Base-by-base conservation (phyloP, 176 grass and related monocot genomes). In the Hyparrhenia diplandra region DNA sequence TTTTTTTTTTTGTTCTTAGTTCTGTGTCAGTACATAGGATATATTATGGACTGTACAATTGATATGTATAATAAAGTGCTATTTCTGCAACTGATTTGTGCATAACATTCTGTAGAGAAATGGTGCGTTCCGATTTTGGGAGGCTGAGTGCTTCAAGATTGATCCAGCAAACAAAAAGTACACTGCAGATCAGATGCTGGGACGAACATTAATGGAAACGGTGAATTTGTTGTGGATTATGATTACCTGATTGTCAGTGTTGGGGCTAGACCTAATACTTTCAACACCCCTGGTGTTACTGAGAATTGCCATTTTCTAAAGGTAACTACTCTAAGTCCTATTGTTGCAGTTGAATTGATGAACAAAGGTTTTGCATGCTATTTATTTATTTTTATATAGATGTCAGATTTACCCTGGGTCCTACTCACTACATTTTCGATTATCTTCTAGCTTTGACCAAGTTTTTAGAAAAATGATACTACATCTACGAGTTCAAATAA, bases 251-350 rank as follows among this genome's bases (percentile, higher is more conserved):
- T 98, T 68, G 76, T 98, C 71, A 55, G 88, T 71, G 90, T 98
- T 76, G 95, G 95, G 81, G 95, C 95, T 51, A 87, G 85, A 68
- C 73, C 89, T 66, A 95, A 91, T 86, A 98, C 95, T 75, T 98
- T 98, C 81, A 94, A 94, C 67, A 98, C 95, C 36, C 92, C 95
- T 43, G 92, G 95, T 74, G 95, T 98, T 68, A 42, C 64, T 74
- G 92, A 98, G 80, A 87, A 98, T 79, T 98, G 95, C 43, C 92
- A 98, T 77, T 98, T 94, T 74, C 79, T 98, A 46, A 98, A 98
- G 95, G 92, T 98, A 82, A 68, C 61, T 85, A 51, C 67, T 20
- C 13, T 80, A 34, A 76, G 36, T 37, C 21, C 10, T 78, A 25
- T 54, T 39, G 43, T 58, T 35, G 62, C 36, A 55, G 52, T 30